These are phyloP conservation scores for Gloeopeniophorella convolvens DNA, from an alignment of 768 basidiomycete genomes.

Conservation along the genomic window DNA sequence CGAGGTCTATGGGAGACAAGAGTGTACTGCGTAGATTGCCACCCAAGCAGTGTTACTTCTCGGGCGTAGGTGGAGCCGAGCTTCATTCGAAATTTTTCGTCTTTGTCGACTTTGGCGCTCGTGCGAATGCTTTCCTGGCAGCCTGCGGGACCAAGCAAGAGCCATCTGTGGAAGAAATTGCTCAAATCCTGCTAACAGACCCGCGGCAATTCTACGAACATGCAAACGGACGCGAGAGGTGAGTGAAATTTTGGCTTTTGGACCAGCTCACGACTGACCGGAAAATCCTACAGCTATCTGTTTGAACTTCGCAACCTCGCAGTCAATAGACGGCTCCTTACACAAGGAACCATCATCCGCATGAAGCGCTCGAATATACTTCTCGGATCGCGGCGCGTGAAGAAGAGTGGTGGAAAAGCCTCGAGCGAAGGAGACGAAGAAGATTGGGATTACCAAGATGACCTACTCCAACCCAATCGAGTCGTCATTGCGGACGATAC, in stretches of 20 bases:
- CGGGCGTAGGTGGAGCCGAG: constrained; percentile 41
- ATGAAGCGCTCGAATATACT: constrained; percentile 73
- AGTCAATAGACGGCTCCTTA: constrained; percentile 56
- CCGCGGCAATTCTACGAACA: constrained; percentile 67
- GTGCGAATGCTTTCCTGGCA: constrained; percentile 77
- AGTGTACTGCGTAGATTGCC: constrained; percentile 28
- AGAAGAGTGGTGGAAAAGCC: constrained; percentile 28
- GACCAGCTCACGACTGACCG: not conserved
- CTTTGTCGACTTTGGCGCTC: constrained; percentile 82
- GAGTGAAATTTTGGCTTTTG: constrained; percentile 22
- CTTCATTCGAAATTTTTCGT: constrained; percentile 79
- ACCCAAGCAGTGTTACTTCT: constrained; percentile 68
- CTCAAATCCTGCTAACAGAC: constrained; percentile 58
- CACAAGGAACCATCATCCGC: constrained; percentile 42
- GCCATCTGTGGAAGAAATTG: constrained; percentile 81
- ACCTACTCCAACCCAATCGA: constrained; percentile 60
- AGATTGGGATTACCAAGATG: constrained; percentile 66
- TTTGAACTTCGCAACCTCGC: constrained; percentile 80
- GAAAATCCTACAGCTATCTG: constrained; percentile 64
- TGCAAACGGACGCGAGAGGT: constrained; percentile 66
- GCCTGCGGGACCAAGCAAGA: constrained; percentile 85
- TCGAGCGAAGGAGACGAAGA: constrained; percentile 56
- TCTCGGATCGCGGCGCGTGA: constrained; percentile 62
- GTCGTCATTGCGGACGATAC: constrained; percentile 86
- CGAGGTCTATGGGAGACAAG: constrained; percentile 30